Evolutionary conservation across 2,329 filamentous ascomycete species (phyloP).

Genomic region (Scytalidium lignicola): DNA sequence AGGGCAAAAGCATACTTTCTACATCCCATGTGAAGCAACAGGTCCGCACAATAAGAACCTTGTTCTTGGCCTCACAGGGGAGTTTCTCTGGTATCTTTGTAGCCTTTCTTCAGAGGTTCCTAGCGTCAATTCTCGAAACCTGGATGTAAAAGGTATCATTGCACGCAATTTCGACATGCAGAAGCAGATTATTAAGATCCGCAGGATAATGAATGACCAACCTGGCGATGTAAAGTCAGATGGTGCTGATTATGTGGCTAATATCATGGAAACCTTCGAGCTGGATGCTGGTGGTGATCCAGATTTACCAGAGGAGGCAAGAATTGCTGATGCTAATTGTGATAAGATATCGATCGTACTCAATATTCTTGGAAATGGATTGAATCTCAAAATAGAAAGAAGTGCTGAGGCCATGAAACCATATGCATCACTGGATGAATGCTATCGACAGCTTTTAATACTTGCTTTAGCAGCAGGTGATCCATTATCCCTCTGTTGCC

Average conservation of each 20-base stretch:
- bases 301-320: background rate
- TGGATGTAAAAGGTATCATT: background rate
- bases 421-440: slow-evolving; percentile 2
- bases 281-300: slow-evolving; percentile 2
- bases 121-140: background rate
- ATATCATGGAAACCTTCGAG: slow-evolving; percentile 1
- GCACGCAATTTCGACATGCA: background rate
- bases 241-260: background rate
- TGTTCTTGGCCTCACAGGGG: background rate
- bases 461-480: slow-evolving; percentile 5
- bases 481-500: slow-evolving; percentile 1
- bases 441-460: slow-evolving; percentile 5
- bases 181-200: background rate
- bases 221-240: background rate
- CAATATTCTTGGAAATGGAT: slow-evolving; percentile 4
- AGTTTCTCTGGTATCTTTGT: background rate
- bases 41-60: background rate
- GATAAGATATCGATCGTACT: slow-evolving; percentile 7
- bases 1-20: background rate
- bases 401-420: background rate
- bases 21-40: slow-evolving; percentile 2
- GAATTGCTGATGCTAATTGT: slow-evolving; percentile 3
- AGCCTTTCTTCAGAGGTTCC: background rate
- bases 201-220: background rate
- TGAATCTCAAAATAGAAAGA: slow-evolving; percentile 2